Base-by-base conservation (phyloP, 768 basidiomycete genomes). In the Cystobasidium tubakii region DNA sequence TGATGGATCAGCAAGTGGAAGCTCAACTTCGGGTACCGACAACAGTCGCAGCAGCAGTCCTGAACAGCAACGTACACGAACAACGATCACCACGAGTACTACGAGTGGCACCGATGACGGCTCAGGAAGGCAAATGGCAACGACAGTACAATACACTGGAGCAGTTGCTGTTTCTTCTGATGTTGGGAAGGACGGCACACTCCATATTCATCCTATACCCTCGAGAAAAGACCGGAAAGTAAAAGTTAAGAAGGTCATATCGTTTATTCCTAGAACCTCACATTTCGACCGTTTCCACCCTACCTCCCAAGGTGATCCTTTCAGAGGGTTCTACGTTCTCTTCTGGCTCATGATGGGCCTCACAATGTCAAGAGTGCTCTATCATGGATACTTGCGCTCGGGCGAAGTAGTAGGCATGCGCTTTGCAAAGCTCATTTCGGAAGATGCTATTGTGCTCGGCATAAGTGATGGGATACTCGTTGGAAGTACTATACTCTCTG, bases 371-470 rank as follows among this genome's bases (percentile, higher is more conserved):
- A 85, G 88, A 77, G 90, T 90, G 0, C 78, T 81, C 31, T 73
- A 81, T 34, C 1, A 13, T 36, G 80, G 75, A 80, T 87, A 89
- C 76, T 89, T 92, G 79, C 84, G 85, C n/a, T 88, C 84, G 62
- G 93, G 93, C 23, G 86, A 87, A 44, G 86, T 90, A 0, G 85
- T 95, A 63, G 88, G 88, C 55, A 84, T 91, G 73, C 85, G 84
- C 4, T 97, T 99, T 79, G 91, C 90, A 3, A 84, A 86, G 54
- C 87, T 93, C 85, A 89, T 99, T 81, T 93, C 92, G 0, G 86
- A 87, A 69, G 90, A 99, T 80, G 91, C 87, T 4, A 80, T 89
- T 53, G 88, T 86, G 0, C 86, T 99, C 3, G 93, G 92, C 0
- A 78, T 94, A 29, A 89, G 88, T 42, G 96, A 98, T 77, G 89